A percentile compares a stretch with the other conserved stretches of the same genome.
These are phyloP conservation scores for Eimeria nieschulzi DNA, from an alignment of 169 alveolate species.

Conservation along the genomic window DNA sequence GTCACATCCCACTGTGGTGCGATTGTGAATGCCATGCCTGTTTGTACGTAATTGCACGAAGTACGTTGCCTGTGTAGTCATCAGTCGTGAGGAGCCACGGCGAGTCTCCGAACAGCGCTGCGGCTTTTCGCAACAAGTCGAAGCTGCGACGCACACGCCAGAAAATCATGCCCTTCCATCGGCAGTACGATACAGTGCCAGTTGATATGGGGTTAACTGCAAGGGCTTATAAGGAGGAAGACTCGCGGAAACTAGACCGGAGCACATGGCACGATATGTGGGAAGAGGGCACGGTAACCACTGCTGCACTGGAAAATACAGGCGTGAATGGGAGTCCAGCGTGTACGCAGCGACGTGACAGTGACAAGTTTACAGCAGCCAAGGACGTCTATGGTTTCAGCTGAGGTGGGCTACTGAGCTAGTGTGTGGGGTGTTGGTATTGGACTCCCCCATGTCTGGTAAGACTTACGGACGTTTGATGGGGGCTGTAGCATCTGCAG, in stretches of 20 bases:
- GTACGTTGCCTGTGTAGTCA: background rate
- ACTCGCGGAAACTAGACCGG: background rate
- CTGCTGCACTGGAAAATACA: background rate
- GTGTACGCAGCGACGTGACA: too few relatives aligned
- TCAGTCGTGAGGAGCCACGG: conserved; percentile 34
- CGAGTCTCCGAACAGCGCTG: conserved; percentile 29
- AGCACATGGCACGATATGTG: background rate
- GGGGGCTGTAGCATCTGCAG: conserved; percentile 1
- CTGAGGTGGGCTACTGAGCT: too few relatives aligned
- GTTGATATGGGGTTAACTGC: too few relatives aligned
- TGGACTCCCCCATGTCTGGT: too few relatives aligned
- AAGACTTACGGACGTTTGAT: conserved; percentile 51
- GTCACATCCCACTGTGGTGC: too few relatives aligned
- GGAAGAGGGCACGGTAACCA: background rate
- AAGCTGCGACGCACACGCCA: background rate
- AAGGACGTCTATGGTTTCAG: background rate
- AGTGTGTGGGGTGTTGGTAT: too few relatives aligned
- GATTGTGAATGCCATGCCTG: background rate
- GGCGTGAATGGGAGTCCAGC: background rate
- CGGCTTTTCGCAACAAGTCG: conserved; percentile 45
- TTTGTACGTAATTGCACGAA: conserved; percentile 1
- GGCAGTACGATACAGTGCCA: too few relatives aligned
- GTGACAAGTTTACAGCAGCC: background rate
- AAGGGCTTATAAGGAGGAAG: background rate
- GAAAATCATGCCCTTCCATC: too few relatives aligned